These are phyloP conservation scores for Pisolithus microcarpus DNA, from an alignment of 768 basidiomycete genomes.

Conservation along the genomic window DNA sequence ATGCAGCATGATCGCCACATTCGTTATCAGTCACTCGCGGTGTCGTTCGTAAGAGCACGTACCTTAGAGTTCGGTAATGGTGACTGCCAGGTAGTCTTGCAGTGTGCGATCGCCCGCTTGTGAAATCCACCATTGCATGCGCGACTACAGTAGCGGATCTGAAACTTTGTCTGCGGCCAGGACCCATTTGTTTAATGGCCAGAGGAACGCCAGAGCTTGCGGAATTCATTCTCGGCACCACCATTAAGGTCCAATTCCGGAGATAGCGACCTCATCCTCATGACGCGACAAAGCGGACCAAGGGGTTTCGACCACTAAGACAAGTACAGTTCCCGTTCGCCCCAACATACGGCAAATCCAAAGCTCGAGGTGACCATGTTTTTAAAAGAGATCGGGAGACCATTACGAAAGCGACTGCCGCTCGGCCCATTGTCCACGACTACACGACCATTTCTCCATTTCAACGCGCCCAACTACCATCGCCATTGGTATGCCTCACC, in stretches of 20 bases:
- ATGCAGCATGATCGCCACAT: background rate
- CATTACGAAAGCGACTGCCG: slow-evolving; percentile 25
- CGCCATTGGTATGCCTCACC: slow-evolving; percentile 68
- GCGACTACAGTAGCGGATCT: background rate
- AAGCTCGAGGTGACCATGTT: slow-evolving; percentile 38
- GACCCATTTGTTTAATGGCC: slow-evolving; percentile 2
- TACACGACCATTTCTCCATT: slow-evolving; percentile 28
- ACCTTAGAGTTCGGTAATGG: background rate
- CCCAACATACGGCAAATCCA: slow-evolving; percentile 33
- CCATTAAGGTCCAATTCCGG: slow-evolving; percentile 20
- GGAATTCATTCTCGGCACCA: slow-evolving; percentile 19
- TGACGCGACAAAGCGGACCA: slow-evolving; percentile 29
- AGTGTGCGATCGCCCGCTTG: no score
- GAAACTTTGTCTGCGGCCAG: slow-evolving; percentile 6
- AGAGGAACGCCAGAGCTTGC: slow-evolving; percentile 2
- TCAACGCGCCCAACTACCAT: slow-evolving; percentile 73
- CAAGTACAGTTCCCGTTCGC: slow-evolving; percentile 31
- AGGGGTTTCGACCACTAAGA: slow-evolving; percentile 30
- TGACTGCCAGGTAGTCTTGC: no score
- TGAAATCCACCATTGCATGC: background rate
- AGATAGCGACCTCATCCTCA: slow-evolving; percentile 24
- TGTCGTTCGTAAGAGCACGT: background rate
- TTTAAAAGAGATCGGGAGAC: slow-evolving; percentile 44
- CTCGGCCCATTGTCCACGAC: slow-evolving; percentile 27
- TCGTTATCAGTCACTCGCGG: background rate